phyloP scores from a whole-genome alignment of 371 early-diverging fungal species.

The Aphelidium insulamus region DNA sequence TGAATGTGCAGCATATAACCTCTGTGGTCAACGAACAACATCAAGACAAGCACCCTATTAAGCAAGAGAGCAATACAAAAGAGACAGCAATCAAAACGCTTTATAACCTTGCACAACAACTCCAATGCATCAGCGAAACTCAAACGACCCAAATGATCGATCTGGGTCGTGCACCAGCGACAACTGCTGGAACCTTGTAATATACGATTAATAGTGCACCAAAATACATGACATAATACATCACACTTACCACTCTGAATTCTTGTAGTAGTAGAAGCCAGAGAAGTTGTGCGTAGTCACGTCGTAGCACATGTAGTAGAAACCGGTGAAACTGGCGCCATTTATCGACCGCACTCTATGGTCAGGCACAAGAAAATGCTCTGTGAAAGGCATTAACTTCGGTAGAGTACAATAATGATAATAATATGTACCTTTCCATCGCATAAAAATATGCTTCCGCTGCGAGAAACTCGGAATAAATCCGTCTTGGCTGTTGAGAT shows the following conservation, averaged over 20 bases:
- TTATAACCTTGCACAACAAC: too few species aligned
- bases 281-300: conserved; percentile 13
- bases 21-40: too few species aligned
- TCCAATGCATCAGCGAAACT: too few species aligned
- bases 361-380: conserved; percentile 27
- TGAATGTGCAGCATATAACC: too few species aligned
- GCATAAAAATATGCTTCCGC: conserved; percentile 19
- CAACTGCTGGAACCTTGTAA: conserved; percentile 16
- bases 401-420: too few species aligned
- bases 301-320: conserved; percentile 21
- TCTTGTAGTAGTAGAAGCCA: conserved; percentile 22
- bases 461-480: conserved; percentile 6
- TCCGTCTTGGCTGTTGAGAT: conserved; percentile 11
- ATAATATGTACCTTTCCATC: too few species aligned
- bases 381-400: too few species aligned
- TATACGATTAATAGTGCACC: background rate
- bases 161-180: conserved; percentile 12
- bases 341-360: conserved; percentile 16
- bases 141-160: conserved; percentile 3
- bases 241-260: conserved; percentile 13
- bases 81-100: too few species aligned
- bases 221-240: background rate
- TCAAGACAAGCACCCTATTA: too few species aligned
- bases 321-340: conserved; percentile 27
- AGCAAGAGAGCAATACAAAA: too few species aligned